Percentiles rank a stretch among this genome's conserved stretches.
These are phyloP conservation scores for Aspergillus wentii DNA, from an alignment of 495 filamentous ascomycete species.

Conservation along the genomic window DNA sequence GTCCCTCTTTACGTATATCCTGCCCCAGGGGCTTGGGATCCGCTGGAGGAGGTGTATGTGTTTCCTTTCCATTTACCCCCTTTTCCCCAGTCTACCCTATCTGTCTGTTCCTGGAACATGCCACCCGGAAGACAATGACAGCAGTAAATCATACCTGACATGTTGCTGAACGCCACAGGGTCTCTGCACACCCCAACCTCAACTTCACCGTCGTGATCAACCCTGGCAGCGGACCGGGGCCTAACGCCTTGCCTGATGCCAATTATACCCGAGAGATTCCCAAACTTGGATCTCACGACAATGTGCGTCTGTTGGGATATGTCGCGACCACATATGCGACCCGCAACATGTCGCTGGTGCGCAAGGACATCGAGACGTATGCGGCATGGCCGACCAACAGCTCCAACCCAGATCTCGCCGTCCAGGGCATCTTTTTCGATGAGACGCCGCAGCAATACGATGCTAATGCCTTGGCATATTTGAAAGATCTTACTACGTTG, in stretches of 20 bases:
- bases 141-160: slow-evolving; percentile 10
- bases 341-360: slow-evolving; percentile 33
- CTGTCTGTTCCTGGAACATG: slow-evolving; percentile 13
- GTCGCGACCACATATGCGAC: slow-evolving; percentile 47
- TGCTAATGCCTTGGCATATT: slow-evolving; percentile 26
- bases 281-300: slow-evolving; percentile 34
- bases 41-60: slow-evolving; percentile 43
- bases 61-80: slow-evolving; percentile 13
- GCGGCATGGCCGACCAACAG: slow-evolving; percentile 38
- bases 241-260: slow-evolving; percentile 36
- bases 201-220: slow-evolving; percentile 53
- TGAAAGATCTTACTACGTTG: slow-evolving; percentile 30
- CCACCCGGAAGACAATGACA: slow-evolving; percentile 17
- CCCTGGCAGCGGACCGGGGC: slow-evolving; percentile 50
- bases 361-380: slow-evolving; percentile 43
- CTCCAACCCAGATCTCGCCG: slow-evolving; percentile 27
- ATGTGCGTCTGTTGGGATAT: slow-evolving; percentile 52
- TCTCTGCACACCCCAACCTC: slow-evolving; percentile 35
- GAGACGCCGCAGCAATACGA: slow-evolving; percentile 42
- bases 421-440: slow-evolving; percentile 46
- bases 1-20: slow-evolving; percentile 56
- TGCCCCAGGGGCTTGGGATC: slow-evolving; percentile 42
- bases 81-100: slow-evolving; percentile 8
- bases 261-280: slow-evolving; percentile 49
- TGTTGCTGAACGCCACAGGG: slow-evolving; percentile 31